phyloP scores from a whole-genome alignment of 2,329 filamentous ascomycete species.

The Calcarisporium arbuscula region DNA sequence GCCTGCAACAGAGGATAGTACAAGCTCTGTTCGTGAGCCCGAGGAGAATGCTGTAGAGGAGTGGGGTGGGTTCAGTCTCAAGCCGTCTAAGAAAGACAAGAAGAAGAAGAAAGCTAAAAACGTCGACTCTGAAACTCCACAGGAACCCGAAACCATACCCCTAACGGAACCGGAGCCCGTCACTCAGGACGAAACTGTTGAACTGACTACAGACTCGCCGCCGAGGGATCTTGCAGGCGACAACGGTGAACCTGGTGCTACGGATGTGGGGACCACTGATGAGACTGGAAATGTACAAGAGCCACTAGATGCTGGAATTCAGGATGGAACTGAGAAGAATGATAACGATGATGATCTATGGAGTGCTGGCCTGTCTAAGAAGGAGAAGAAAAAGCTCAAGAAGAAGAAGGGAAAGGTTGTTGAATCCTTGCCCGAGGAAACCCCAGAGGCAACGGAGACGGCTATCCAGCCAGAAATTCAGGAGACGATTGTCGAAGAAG shows the following conservation, averaged over 20 bases:
- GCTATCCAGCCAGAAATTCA: no score
- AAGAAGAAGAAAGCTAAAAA: slow-evolving; percentile 28
- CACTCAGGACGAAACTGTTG: slow-evolving; percentile 12
- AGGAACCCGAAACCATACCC: slow-evolving; percentile 20
- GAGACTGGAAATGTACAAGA: slow-evolving; percentile 8
- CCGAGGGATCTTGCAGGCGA: slow-evolving; percentile 7
- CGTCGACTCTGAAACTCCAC: slow-evolving; percentile 19
- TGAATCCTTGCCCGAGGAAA: no score
- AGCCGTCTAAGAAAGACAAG: slow-evolving; percentile 24
- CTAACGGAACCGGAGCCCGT: slow-evolving; percentile 6
- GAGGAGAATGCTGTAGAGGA: slow-evolving; percentile 22
- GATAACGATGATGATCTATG: slow-evolving; percentile 8
- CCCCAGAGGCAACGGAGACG: no score
- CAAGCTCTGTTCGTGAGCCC: slow-evolving; percentile 15
- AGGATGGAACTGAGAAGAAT: slow-evolving; percentile 6
- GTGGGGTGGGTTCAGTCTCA: slow-evolving; percentile 21
- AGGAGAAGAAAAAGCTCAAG: slow-evolving; percentile 27
- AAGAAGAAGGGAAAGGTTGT: slow-evolving; percentile 11
- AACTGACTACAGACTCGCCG: slow-evolving; percentile 14
- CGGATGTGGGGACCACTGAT: slow-evolving; percentile 10
- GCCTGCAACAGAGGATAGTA: slow-evolving; percentile 13
- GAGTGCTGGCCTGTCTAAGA: slow-evolving; percentile 12
- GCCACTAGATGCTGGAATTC: neutral
- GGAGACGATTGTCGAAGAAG: no score
- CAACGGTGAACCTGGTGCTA: slow-evolving; percentile 10